Base-by-base conservation (phyloP, 768 basidiomycete genomes). In the Kwoniella pini region DNA sequence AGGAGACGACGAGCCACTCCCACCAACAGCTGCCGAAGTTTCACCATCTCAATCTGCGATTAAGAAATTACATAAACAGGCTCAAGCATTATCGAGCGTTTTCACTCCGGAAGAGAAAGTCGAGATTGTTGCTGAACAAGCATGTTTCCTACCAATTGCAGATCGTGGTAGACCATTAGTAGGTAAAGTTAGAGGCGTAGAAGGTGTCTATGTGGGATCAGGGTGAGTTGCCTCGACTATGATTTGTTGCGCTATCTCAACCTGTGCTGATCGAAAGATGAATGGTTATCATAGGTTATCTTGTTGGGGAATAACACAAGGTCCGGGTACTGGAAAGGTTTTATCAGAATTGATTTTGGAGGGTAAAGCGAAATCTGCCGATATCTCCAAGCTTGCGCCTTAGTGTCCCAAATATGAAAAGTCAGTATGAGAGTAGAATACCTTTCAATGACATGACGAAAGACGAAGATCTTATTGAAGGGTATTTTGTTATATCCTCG, bases 291-390 rank as follows among this genome's bases (percentile, higher is more conserved):
- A 17, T 45, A 72, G 76, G 12, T 54, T 74, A 44, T 67, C 62
- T 22, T 78, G 77, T 54, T 78, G 77, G 77, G 79, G 79, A 22
- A 79, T 79, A 63, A 79, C 77, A 12, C 75, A 77, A 52, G 74
- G 74, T 2, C 90, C 91, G 0, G 91, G 89, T 3, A 93, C 90
- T 2, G 92, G 87, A 1, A 84, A 83, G 65, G 85, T 84, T 6
- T 74, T 96, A 40, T 81, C 85, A 13, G 88, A 91, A 75, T 78
- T 89, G 17, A 79, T 92, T 6, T 80, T 91, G 79, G 84, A 87
- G 30, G 88, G 88, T 11, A 82, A 82, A 60, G 83, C 84, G 46
- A 80, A 71, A 36, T 86, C 85, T 57, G 85, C 84, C 74, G 62
- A 80, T 86, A 40, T 81, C 79, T 50, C 85, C 81, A 69, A 67